Conservation (phyloP, 2,329 filamentous ascomycete genomes). For the Canariomyces notabilis region DNA sequence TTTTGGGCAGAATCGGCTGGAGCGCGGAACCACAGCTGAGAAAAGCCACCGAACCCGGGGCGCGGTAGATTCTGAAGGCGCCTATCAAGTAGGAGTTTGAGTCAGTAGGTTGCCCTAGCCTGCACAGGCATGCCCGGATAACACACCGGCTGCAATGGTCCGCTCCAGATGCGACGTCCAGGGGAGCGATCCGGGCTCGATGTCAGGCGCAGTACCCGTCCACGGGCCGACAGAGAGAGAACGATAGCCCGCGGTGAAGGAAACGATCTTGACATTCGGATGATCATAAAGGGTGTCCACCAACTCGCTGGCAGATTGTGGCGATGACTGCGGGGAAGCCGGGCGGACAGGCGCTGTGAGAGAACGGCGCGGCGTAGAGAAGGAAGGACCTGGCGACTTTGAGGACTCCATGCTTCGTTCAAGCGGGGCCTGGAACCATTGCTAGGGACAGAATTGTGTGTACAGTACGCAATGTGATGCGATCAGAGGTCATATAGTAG, state of each 20-base stretch:
- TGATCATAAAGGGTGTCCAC: constrained; percentile 73
- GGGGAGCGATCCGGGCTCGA: constrained; percentile 59
- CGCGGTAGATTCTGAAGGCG: constrained; percentile 75
- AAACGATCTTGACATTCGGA: constrained; percentile 63
- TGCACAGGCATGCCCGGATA: constrained; percentile 23
- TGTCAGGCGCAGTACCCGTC: constrained; percentile 31
- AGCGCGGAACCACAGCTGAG: constrained; percentile 79
- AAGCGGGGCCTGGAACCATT: constrained; percentile 16
- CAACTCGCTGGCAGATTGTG: constrained; percentile 29
- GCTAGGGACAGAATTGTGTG: background rate
- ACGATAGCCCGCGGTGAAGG: constrained; percentile 42
- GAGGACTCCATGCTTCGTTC: constrained; percentile 25
- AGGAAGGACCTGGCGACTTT: constrained; percentile 20
- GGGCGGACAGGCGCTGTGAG: constrained; percentile 35
- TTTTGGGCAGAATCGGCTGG: constrained; percentile 81
- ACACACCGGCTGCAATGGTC: constrained; percentile 69
- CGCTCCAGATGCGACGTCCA: constrained; percentile 74
- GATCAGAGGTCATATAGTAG: too few species aligned
- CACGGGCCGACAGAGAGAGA: constrained; percentile 31
- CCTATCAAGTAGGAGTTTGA: constrained; percentile 44
- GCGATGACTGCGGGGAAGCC: constrained; percentile 24
- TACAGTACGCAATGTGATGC: too few species aligned
- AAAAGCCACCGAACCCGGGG: constrained; percentile 81
- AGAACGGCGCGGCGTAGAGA: constrained; percentile 26
- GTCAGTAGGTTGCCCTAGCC: constrained; percentile 12